Base-by-base conservation (phyloP, 805 yeast species). In the Ascoidea rubescens region DNA sequence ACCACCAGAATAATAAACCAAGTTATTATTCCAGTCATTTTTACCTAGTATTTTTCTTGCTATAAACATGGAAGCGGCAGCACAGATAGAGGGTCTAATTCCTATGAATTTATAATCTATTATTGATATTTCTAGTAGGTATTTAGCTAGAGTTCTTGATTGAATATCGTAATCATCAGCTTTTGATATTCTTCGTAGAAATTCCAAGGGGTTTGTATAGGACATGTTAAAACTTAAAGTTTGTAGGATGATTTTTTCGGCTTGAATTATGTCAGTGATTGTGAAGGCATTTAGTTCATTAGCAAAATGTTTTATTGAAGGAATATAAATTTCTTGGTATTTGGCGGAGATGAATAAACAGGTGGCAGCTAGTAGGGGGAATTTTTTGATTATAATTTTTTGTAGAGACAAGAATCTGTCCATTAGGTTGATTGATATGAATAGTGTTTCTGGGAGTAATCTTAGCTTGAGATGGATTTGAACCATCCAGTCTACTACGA, bases 1-100 rank as follows among this genome's bases (percentile, higher is more conserved):
- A 8, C 95, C 97, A 42, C 97, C 97, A 30, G 93, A 82, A 66
- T 91, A 93, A 64, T 88, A 96, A 49, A 87, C 80, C 58, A 91
- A 71, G 67, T 89, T 90, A 7, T 85, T 84, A 63, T 82, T 81
- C 97, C 97, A 90, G 42, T 80, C 81, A 3, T 72, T 71, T 50
- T 71, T 80, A 21, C 83, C 84, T 58, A 87, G 68, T 67, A 88
- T 83, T 59, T 75, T 74, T 60, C 96, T 75, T 5, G 96, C 80
- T 50, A 87, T 73, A 65, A 77, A 85, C 95, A 88, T 86, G 31
- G 96, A 84, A 53, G 89, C 82, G 1, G 96, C 95, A 16, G 95
- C 79, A 55, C 89, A 75, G 54, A 81, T 71, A 16, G 95, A 84
- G 5, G 96, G 96, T 57, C 78, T 75, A 55, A 75, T 69, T 28